These are phyloP conservation scores for Paragyromitra xinjiangensis DNA, from an alignment of 495 filamentous ascomycete species.

Conservation along the genomic window DNA sequence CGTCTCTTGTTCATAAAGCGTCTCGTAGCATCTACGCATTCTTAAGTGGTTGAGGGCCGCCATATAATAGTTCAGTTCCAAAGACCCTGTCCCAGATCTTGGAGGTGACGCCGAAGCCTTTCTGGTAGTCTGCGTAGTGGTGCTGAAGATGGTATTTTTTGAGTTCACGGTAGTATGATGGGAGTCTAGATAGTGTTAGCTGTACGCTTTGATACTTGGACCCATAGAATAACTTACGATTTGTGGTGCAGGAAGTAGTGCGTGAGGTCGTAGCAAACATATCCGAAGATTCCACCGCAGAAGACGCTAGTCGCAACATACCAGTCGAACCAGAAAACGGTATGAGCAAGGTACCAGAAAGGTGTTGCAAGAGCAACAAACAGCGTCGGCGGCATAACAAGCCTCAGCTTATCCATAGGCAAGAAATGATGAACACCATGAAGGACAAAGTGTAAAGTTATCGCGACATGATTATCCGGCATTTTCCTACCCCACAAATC, in stretches of 20 bases:
- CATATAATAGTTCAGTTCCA: conserved; percentile 75
- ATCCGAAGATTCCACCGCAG: conserved; percentile 93
- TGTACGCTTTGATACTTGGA: conserved; percentile 14
- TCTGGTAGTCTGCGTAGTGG: conserved; percentile 95
- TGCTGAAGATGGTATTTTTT: conserved; percentile 98
- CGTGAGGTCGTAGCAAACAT: conserved; percentile 94
- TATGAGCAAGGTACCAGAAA: conserved; percentile 92
- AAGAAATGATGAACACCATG: conserved; percentile 98
- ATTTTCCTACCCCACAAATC: conserved; percentile 61
- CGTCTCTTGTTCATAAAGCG: background rate
- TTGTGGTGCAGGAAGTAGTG: conserved; percentile 99
- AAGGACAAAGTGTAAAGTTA: conserved; percentile 91
- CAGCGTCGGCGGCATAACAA: conserved; percentile 95
- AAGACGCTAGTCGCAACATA: conserved; percentile 76
- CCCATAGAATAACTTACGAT: conserved; percentile 67
- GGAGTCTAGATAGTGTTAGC: conserved; percentile 65
- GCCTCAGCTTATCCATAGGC: conserved; percentile 95
- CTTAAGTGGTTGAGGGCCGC: conserved; percentile 64
- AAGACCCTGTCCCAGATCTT: conserved; percentile 95
- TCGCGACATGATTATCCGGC: conserved; percentile 87
- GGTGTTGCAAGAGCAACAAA: conserved; percentile 85
- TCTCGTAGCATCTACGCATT: conserved; percentile 61
- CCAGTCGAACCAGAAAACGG: conserved; percentile 87
- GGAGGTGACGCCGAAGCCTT: conserved; percentile 99
- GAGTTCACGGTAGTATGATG: conserved; percentile 82